These are phyloP conservation scores for Teunomyces funiuensis DNA, from an alignment of 805 yeast genomes.

Conservation along the genomic window DNA sequence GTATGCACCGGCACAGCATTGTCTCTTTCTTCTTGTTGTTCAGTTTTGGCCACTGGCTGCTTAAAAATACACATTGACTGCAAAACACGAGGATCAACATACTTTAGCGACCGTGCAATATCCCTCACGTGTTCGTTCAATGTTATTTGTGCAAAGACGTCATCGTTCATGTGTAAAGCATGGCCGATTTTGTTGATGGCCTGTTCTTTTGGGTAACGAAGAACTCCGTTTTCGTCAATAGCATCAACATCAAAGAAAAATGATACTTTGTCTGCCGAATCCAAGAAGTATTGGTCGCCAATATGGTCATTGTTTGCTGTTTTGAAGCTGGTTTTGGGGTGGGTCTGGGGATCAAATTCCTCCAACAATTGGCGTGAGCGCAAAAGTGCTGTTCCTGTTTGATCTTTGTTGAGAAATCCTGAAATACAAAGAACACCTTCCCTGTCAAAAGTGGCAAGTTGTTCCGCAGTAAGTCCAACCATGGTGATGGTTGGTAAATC, in stretches of 20 bases:
- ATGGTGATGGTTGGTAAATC: neutral
- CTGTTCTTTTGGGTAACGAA: constrained; percentile 50
- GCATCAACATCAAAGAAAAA: constrained; percentile 76
- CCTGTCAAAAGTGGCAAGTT: constrained; percentile 46
- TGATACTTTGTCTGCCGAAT: constrained; percentile 65
- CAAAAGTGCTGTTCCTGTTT: constrained; percentile 39
- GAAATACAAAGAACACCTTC: constrained; percentile 67
- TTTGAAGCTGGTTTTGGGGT: constrained; percentile 70
- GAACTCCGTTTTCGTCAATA: constrained; percentile 50
- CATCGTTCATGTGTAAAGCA: constrained; percentile 62
- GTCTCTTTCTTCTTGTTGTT: constrained; percentile 27
- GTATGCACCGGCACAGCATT: constrained; percentile 74
- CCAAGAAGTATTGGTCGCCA: constrained; percentile 71
- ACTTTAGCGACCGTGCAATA: constrained; percentile 53
- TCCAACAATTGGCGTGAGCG: constrained; percentile 47
- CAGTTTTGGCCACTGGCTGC: constrained; percentile 47
- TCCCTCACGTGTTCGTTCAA: constrained; percentile 48
- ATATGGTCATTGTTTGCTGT: constrained; percentile 61
- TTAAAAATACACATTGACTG: constrained; percentile 81
- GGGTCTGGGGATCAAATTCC: constrained; percentile 51
- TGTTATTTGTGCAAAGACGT: constrained; percentile 50
- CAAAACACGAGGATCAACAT: constrained; percentile 65
- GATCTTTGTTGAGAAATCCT: constrained; percentile 47
- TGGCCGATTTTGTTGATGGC: constrained; percentile 81
- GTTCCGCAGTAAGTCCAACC: constrained; percentile 43